Evolutionary conservation across 257 asterid species (phyloP).

Genomic region (Solanum gandarillasii): DNA sequence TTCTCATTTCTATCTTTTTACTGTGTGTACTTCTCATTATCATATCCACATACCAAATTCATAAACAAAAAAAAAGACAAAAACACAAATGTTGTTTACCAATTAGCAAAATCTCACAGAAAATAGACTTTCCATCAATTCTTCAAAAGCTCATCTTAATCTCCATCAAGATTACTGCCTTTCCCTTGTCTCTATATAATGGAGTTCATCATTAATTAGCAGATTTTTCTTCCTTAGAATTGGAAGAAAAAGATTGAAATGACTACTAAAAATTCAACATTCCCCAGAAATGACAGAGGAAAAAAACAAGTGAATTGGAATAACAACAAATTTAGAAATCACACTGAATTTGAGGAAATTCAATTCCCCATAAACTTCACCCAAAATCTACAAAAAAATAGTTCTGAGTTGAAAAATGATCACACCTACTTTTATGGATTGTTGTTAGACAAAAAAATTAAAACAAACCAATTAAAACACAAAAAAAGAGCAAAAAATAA

Average conservation of each 20-base stretch:
- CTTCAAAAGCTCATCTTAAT: not conserved
- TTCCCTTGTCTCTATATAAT: not conserved
- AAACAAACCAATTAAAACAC: not conserved
- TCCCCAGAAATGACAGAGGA: not conserved
- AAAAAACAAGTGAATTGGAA: conserved; percentile 1
- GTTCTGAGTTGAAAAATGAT: conserved; percentile 14
- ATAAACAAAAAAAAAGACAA: not conserved
- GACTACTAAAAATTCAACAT: not conserved
- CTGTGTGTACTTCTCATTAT: not conserved
- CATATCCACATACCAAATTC: not conserved
- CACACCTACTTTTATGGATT: conserved; percentile 25
- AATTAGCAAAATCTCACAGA: not conserved
- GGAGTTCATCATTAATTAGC: not conserved
- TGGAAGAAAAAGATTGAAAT: not conserved
- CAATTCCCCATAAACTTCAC: conserved; percentile 26
- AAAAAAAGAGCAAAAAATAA: not conserved
- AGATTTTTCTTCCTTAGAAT: not conserved
- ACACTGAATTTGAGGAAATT: conserved; percentile 22
- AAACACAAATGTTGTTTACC: not conserved
- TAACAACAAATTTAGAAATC: conserved; percentile 15
- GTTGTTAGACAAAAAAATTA: not conserved
- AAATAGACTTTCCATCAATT: not conserved
- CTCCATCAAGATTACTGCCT: not conserved
- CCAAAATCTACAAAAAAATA: conserved; percentile 9
- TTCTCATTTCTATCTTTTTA: not conserved